Evolutionary conservation across 139 green algal genomes (phyloP), one percentile per base, ranked within the genome.

Genomic region (Gonium pectorale): DNA sequence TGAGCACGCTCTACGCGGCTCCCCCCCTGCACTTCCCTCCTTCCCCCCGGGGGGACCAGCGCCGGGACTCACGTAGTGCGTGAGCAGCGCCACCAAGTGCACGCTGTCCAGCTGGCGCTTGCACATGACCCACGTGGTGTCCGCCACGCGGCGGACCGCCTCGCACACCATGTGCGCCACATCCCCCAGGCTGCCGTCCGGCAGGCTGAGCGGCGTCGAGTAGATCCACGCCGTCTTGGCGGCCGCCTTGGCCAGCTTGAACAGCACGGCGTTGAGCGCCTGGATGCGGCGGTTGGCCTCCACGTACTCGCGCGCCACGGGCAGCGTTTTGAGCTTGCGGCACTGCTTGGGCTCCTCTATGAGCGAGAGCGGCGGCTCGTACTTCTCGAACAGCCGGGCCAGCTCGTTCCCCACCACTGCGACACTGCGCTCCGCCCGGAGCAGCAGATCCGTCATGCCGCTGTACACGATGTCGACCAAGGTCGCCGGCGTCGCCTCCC

Each of bases 151-250:
- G 43, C 63, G 43, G 1, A 84, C 19, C 31, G 78, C 78, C 78
- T 84, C 78, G 49, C 78, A 84, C 60, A 84, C 78, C 78, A 84
- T 84, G 7, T 54, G 46, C 78, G 78, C 62, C 31, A 84, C 44
- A 43, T 84, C 78, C 5, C 62, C 62, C 62, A 84, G 33, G 31
- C 3, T 31, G 31, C 62, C 78, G 43, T 84, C 78, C 33, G 78
- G 78, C 62, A 84, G 40, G 24, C 41, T 66, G 60, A 84, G 63
- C 62, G 78, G 78, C 43, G 78, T 84, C 26, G 62, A 75, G 62
- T 84, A 74, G 78, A 84, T 84, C 78, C 78, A 84, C 9, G 78
- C 78, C 43, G 78, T 75, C 63, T 84, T 84, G 44, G 78, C 78
- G 29, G 31, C 40, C 29, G 78, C 78, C 46, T 84, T 84, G 43